A percentile compares a stretch with the other conserved stretches of the same genome.
Conservation (phyloP, 345 rosid species). For the Laguncularia racemosa region DNA sequence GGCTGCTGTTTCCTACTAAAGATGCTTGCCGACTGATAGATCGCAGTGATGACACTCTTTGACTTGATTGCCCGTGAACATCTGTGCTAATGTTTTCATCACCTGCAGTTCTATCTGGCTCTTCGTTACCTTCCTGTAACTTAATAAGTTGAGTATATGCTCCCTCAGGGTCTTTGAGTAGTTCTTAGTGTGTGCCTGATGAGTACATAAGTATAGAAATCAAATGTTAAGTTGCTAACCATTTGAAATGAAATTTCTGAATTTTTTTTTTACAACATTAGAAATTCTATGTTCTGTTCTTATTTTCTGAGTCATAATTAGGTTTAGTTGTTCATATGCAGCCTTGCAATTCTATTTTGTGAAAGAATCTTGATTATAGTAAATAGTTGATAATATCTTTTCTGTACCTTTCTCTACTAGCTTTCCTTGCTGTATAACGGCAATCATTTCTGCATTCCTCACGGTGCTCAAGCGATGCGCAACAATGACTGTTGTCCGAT, state of each 20-base stretch:
- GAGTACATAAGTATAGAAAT: neutral
- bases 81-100: conserved; percentile 11
- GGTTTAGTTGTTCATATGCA: too few species aligned
- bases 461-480: conserved; percentile 85
- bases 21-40: conserved; percentile 55
- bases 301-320: too few species aligned
- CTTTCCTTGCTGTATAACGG: conserved; percentile 74
- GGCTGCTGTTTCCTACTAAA: conserved; percentile 42
- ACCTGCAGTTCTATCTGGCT: conserved; percentile 28
- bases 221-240: too few species aligned
- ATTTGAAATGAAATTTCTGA: too few species aligned
- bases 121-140: conserved; percentile 51
- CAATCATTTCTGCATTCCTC: conserved; percentile 60
- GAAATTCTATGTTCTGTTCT: too few species aligned
- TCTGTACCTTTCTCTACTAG: conserved; percentile 72
- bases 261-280: too few species aligned
- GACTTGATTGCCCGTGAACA: conserved; percentile 21
- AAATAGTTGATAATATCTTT: too few species aligned
- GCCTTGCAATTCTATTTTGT: neutral
- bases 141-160: conserved; percentile 71
- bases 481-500: conserved; percentile 67
- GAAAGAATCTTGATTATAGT: neutral
- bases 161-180: conserved; percentile 58
- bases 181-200: conserved; percentile 59
- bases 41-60: conserved; percentile 28